phyloP scores from a whole-genome alignment of 2,329 filamentous ascomycete genomes.

The Ophiostoma novo-ulmi region DNA sequence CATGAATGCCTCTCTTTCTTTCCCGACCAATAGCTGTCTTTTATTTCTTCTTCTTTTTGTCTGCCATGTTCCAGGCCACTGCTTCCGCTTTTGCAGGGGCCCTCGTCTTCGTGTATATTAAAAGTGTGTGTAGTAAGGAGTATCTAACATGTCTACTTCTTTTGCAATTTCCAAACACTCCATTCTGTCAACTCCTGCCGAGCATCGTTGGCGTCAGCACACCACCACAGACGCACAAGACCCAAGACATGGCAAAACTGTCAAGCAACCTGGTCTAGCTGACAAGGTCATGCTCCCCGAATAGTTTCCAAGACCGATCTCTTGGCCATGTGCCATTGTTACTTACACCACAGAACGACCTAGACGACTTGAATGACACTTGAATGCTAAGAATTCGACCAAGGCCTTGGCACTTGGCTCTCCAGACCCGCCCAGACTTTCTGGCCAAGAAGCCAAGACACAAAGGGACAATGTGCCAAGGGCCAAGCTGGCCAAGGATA shows the following conservation, averaged over 20 bases:
- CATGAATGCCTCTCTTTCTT: neutral
- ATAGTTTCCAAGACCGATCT: neutral
- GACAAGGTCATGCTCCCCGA: neutral
- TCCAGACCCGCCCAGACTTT: neutral
- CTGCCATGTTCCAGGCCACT: neutral
- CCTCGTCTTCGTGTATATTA: neutral
- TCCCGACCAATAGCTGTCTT: neutral
- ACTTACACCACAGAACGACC: neutral
- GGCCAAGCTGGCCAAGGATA: slow-evolving; percentile 11
- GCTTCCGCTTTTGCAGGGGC: neutral
- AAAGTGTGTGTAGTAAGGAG: neutral
- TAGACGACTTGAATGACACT: neutral
- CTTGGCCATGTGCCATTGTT: slow-evolving; percentile 6
- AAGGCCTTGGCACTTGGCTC: slow-evolving; percentile 3
- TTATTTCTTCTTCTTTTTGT: neutral
- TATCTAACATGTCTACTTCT: neutral
- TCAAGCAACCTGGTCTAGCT: neutral
- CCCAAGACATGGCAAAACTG: slow-evolving; percentile 1
- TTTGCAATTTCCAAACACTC: neutral
- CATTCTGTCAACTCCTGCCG: slow-evolving; percentile 9
- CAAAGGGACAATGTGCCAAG: neutral
- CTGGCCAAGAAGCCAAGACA: neutral
- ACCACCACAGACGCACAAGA: neutral
- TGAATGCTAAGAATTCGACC: slow-evolving; percentile 7
- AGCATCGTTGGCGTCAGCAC: slow-evolving; percentile 5